Conservation (phyloP, 345 rosid genomes). For the Heritiera fomes region DNA sequence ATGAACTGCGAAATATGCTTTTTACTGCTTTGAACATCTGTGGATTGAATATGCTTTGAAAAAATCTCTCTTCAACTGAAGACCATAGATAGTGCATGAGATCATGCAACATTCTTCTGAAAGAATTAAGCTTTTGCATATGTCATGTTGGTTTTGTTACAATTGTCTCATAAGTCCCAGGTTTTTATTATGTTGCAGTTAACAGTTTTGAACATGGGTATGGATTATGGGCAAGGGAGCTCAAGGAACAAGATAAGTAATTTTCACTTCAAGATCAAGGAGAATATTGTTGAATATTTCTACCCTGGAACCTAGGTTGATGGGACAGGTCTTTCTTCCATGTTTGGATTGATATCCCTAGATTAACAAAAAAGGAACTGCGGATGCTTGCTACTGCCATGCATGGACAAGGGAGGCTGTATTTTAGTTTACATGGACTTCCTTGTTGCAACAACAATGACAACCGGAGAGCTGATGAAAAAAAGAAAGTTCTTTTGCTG, state of each 20-base stretch:
- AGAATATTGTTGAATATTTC: slow-evolving; percentile 69
- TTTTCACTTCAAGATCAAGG: slow-evolving; percentile 84
- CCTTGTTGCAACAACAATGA: too few relatives aligned
- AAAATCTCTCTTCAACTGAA: background rate
- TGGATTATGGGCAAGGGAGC: slow-evolving; percentile 28
- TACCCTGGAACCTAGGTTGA: slow-evolving; percentile 65
- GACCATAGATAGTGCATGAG: background rate
- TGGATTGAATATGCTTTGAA: background rate
- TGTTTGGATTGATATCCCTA: background rate
- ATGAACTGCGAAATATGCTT: background rate
- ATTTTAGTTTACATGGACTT: too few relatives aligned
- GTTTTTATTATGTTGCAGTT: slow-evolving; percentile 45
- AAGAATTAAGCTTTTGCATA: background rate
- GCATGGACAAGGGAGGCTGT: background rate
- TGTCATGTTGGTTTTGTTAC: background rate
- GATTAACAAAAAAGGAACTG: background rate
- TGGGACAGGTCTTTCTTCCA: background rate
- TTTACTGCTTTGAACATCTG: background rate
- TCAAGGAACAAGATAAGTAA: slow-evolving; percentile 55
- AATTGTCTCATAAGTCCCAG: background rate
- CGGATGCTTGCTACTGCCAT: background rate
- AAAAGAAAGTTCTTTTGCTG: background rate
- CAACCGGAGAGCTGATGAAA: too few relatives aligned
- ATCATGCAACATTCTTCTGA: background rate
- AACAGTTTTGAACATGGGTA: slow-evolving; percentile 58